A percentile compares a stretch with the other conserved stretches of the same genome.
Conservation (phyloP, 306 rosid species). For the Geum urbanum region DNA sequence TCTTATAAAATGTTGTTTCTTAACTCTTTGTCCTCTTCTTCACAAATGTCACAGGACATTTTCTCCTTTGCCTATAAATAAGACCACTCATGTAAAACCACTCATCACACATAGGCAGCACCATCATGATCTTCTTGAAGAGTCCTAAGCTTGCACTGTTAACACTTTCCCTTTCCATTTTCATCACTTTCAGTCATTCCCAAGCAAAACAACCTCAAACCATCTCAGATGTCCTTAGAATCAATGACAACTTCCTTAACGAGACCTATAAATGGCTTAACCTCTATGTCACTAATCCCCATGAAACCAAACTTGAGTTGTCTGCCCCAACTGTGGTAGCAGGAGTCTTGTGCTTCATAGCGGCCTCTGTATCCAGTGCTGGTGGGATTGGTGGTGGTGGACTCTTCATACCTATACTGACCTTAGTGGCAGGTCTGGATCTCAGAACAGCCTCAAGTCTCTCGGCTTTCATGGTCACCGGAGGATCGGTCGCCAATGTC, state of each 20-base stretch:
- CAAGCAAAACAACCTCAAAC: conserved; percentile 49
- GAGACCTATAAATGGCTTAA: conserved; percentile 28
- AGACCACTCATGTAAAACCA: not conserved
- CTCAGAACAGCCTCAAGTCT: conserved; percentile 76
- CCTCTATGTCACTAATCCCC: conserved; percentile 13
- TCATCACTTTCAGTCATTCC: conserved; percentile 34
- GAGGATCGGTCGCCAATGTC: conserved; percentile 80
- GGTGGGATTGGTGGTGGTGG: conserved; percentile 93
- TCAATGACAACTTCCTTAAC: conserved; percentile 24
- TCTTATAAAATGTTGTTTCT: not conserved
- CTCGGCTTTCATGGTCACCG: conserved; percentile 92
- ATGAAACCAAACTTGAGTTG: conserved; percentile 29
- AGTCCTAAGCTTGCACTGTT: conserved; percentile 24
- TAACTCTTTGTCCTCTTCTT: not conserved
- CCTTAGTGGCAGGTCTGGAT: conserved; percentile 61
- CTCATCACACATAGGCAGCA: not conserved
- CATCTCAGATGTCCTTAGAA: conserved; percentile 29
- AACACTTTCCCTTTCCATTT: conserved; percentile 29
- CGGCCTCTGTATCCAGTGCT: conserved; percentile 77
- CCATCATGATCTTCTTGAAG: conserved; percentile 20
- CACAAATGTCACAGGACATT: not conserved
- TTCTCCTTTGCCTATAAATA: not conserved
- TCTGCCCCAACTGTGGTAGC: conserved; percentile 39
- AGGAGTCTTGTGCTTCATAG: conserved; percentile 52
- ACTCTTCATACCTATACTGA: conserved; percentile 64